phyloP scores from a whole-genome alignment of 345 rosid species.

The Syzygium oleosum region DNA sequence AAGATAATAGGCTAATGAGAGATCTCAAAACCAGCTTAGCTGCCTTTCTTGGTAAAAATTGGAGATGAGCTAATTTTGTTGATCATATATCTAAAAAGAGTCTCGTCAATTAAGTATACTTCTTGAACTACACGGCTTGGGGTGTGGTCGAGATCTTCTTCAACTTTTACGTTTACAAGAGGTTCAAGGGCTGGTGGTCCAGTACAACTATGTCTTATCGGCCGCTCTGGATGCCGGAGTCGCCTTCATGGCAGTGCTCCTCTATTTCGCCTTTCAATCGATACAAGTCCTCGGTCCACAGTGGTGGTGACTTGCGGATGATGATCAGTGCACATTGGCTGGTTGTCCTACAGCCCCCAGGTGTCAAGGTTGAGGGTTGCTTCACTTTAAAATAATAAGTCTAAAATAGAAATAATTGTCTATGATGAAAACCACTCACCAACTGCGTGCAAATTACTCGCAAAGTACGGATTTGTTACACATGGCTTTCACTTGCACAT shows the following conservation, averaged over 20 bases:
- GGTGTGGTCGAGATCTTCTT: constrained; percentile 52
- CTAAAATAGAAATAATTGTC: too few species aligned
- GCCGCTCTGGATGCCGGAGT: constrained; percentile 76
- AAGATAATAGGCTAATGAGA: too few species aligned
- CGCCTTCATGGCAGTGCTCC: constrained; percentile 60
- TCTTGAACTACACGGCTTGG: constrained; percentile 46
- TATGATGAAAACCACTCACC: too few species aligned
- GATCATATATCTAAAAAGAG: too few species aligned
- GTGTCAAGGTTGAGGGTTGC: constrained; percentile 39
- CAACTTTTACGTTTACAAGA: constrained; percentile 56
- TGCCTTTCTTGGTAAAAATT: too few species aligned
- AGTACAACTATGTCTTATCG: constrained; percentile 56
- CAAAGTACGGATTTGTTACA: too few species aligned
- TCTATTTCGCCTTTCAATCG: constrained; percentile 47
- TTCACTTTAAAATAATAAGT: too few species aligned
- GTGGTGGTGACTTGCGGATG: constrained; percentile 56
- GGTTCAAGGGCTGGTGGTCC: constrained; percentile 69
- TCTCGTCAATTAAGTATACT: too few species aligned
- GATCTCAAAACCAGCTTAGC: too few species aligned
- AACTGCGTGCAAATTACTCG: too few species aligned
- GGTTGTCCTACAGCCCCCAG: constrained; percentile 54
- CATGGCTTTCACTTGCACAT: too few species aligned
- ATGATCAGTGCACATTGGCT: constrained; percentile 58
- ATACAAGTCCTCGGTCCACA: constrained; percentile 36
- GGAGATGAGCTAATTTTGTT: too few species aligned